Conservation (phyloP, 495 filamentous ascomycete genomes). For the Hypoxylon trugodes region DNA sequence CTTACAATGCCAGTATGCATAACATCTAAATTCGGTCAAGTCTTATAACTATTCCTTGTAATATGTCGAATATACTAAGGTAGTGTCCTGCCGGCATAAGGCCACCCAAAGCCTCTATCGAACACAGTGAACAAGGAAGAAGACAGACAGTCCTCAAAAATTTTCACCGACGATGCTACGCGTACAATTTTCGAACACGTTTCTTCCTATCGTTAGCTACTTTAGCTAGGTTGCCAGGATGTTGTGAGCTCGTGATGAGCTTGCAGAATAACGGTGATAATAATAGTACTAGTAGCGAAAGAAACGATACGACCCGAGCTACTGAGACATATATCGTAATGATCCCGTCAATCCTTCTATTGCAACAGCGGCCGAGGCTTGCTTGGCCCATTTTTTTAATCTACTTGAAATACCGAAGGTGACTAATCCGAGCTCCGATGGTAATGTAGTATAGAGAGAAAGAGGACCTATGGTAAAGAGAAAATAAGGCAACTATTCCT, state of each 20-base stretch:
- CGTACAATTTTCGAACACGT: constrained; percentile 22
- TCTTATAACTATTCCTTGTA: too few relatives aligned
- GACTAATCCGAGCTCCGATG: constrained; percentile 5
- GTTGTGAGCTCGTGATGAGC: constrained; percentile 6
- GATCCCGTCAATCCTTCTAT: not conserved
- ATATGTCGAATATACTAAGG: too few relatives aligned
- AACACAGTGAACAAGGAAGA: not conserved
- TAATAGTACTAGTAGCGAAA: constrained; percentile 1
- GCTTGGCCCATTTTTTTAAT: constrained; percentile 18
- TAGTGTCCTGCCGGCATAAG: not conserved
- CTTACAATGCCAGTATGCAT: too few relatives aligned
- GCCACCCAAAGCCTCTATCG: constrained; percentile 3
- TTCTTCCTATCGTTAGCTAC: constrained; percentile 8
- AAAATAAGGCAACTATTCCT: too few relatives aligned
- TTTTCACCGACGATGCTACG: constrained; percentile 20
- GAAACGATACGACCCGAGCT: not conserved
- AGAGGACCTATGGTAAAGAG: constrained; percentile 1
- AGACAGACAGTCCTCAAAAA: constrained; percentile 3
- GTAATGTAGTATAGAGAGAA: not conserved
- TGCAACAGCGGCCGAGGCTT: constrained; percentile 1
- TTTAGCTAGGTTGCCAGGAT: not conserved
- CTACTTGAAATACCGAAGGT: constrained; percentile 35
- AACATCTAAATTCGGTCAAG: too few relatives aligned
- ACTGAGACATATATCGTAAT: constrained; percentile 23
- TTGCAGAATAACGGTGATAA: constrained; percentile 1